phyloP scores from a whole-genome alignment of 2,329 filamentous ascomycete genomes.

The Neopestalotiopsis sp. region DNA sequence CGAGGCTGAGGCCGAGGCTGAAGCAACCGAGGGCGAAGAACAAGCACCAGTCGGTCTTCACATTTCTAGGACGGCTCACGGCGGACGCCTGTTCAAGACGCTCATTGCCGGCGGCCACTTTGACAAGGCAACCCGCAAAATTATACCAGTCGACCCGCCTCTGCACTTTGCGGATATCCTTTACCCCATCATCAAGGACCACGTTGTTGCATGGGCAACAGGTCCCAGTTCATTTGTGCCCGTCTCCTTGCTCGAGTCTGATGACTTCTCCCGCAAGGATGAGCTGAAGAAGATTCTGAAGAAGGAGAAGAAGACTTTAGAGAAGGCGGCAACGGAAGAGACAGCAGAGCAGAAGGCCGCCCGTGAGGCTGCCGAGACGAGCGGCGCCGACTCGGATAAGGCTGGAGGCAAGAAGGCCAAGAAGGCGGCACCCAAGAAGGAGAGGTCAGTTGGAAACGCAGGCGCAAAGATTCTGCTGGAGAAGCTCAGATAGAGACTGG shows the following conservation, averaged over 20 bases:
- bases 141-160: constrained; percentile 75
- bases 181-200: constrained; percentile 79
- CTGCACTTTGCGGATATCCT: constrained; percentile 81
- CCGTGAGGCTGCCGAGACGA: constrained; percentile 55
- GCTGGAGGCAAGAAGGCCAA: constrained; percentile 64
- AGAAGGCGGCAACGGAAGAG: constrained; percentile 69
- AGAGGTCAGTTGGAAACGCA: constrained; percentile 61
- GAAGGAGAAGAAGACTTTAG: constrained; percentile 73
- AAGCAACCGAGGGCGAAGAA: constrained; percentile 39
- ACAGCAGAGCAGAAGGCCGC: constrained; percentile 58
- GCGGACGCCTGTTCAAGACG: constrained; percentile 87
- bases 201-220: constrained; percentile 83
- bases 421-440: constrained; percentile 53
- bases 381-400: constrained; percentile 53
- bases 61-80: constrained; percentile 65
- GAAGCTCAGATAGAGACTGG: constrained; percentile 48
- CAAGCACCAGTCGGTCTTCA: constrained; percentile 51
- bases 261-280: constrained; percentile 69
- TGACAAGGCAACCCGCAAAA: constrained; percentile 73
- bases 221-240: constrained; percentile 87
- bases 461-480: constrained; percentile 67
- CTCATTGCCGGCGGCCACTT: constrained; percentile 89
- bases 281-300: constrained; percentile 74
- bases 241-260: constrained; percentile 78
- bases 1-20: constrained; percentile 31